Evolutionary conservation across 2,329 filamentous ascomycete species (phyloP).

Genomic region (Hypoxylon sp.): DNA sequence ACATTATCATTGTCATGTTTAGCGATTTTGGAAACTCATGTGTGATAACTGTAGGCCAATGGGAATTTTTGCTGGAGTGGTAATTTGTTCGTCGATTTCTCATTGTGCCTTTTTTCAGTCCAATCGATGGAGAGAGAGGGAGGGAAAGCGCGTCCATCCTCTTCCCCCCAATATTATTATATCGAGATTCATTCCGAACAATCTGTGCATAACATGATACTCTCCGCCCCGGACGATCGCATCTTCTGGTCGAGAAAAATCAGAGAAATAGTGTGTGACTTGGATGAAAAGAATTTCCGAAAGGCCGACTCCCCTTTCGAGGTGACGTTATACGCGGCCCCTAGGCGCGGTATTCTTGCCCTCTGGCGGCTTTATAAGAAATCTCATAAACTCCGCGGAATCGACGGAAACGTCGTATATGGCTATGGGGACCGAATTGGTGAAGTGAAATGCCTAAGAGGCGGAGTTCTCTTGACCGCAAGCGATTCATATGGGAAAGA

Average conservation of each 20-base stretch:
- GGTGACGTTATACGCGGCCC: slow-evolving; percentile 7
- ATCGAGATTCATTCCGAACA: slow-evolving; percentile 31
- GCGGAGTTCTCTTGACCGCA: background rate
- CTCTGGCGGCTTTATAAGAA: slow-evolving; percentile 1
- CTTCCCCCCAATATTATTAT: slow-evolving; percentile 27
- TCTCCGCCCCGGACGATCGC: slow-evolving; percentile 10
- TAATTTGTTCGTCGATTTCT: slow-evolving; percentile 26
- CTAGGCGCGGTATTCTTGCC: background rate
- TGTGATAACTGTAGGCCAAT: slow-evolving; percentile 33
- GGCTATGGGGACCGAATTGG: background rate
- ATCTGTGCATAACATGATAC: slow-evolving; percentile 14
- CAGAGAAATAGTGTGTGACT: slow-evolving; percentile 16
- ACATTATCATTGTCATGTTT: slow-evolving; percentile 22
- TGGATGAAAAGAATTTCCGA: slow-evolving; percentile 1
- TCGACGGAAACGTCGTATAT: slow-evolving; percentile 4
- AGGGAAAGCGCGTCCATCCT: background rate
- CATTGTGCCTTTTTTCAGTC: slow-evolving; percentile 10
- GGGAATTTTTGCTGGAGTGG: slow-evolving; percentile 29
- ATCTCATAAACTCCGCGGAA: background rate
- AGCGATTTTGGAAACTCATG: slow-evolving; percentile 22
- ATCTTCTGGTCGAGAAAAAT: slow-evolving; percentile 22
- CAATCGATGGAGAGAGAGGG: slow-evolving; percentile 16
- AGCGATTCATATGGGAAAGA: background rate
- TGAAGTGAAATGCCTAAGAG: slow-evolving; percentile 5
- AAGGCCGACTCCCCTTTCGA: slow-evolving; percentile 10